These are phyloP conservation scores for Cronartium ribicola DNA, from an alignment of 1,284 basidiomycete genomes.

Conservation along the genomic window DNA sequence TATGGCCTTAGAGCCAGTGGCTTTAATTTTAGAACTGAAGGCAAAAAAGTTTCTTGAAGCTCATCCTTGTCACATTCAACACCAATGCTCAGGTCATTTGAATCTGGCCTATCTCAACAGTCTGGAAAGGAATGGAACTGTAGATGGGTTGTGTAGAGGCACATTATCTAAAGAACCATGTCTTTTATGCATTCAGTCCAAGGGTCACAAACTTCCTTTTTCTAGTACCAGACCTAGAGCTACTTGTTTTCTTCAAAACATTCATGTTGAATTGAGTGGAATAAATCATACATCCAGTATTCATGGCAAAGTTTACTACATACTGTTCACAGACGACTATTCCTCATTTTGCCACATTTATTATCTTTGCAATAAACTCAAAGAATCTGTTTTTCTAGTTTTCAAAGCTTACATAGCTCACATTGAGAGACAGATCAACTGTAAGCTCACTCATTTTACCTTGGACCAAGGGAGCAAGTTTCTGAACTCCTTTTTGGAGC, in stretches of 20 bases:
- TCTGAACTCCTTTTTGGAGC: not conserved
- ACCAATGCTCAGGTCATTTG: slow-evolving; percentile 13
- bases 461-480: not conserved
- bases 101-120: not conserved
- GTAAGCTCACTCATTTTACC: not conserved
- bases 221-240: not conserved
- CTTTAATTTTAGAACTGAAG: not conserved
- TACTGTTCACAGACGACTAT: not conserved
- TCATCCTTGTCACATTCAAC: not conserved
- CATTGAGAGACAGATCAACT: not conserved
- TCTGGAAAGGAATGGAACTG: not conserved
- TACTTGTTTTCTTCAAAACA: not conserved
- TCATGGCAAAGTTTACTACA: not conserved
- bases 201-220: not conserved
- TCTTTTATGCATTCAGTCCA: not conserved
- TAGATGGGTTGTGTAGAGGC: not conserved
- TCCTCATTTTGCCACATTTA: no score
- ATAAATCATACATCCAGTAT: not conserved
- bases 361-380: no score
- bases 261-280: not conserved
- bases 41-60: not conserved
- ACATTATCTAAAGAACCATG: not conserved
- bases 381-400: not conserved
- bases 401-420: not conserved
- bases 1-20: not conserved